These are phyloP conservation scores for Cladophialophora chaetospira DNA, from an alignment of 2,329 filamentous ascomycete genomes.

Conservation along the genomic window DNA sequence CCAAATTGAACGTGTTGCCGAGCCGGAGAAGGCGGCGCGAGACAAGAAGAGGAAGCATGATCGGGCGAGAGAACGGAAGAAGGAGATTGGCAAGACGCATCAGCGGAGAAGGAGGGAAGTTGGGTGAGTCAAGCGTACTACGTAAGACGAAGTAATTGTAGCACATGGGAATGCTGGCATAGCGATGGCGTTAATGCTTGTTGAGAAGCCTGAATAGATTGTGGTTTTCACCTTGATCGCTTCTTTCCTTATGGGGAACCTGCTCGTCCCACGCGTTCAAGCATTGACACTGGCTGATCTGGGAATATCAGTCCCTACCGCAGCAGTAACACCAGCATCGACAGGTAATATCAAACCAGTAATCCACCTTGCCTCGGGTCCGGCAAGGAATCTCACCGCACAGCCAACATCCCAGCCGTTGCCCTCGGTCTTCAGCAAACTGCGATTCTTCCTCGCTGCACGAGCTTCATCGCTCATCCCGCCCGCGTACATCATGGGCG, in stretches of 20 bases:
- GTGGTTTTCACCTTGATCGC: background rate
- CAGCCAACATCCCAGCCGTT: conserved; percentile 57
- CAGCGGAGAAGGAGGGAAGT: conserved; percentile 59
- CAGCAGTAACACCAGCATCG: conserved; percentile 51
- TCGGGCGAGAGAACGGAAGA: conserved; percentile 79
- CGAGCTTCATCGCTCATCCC: conserved; percentile 55
- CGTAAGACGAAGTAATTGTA: no score
- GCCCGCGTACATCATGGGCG: conserved; percentile 56
- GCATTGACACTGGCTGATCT: conserved; percentile 42
- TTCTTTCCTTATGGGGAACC: background rate
- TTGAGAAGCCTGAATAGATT: background rate
- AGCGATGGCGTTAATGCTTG: background rate
- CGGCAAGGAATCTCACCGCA: conserved; percentile 55
- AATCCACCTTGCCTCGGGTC: conserved; percentile 56
- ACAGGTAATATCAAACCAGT: conserved; percentile 53
- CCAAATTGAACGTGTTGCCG: conserved; percentile 80
- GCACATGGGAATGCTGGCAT: background rate
- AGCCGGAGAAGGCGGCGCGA: conserved; percentile 75
- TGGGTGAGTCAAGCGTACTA: conserved; percentile 31
- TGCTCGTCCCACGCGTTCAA: background rate
- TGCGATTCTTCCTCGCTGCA: conserved; percentile 52
- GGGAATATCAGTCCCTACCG: conserved; percentile 46
- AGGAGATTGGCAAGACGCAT: conserved; percentile 69
- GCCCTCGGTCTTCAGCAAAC: conserved; percentile 56
- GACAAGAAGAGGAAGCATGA: conserved; percentile 84